Conservation (phyloP, 2,329 filamentous ascomycete species). For the Paecilomyces niveus region DNA sequence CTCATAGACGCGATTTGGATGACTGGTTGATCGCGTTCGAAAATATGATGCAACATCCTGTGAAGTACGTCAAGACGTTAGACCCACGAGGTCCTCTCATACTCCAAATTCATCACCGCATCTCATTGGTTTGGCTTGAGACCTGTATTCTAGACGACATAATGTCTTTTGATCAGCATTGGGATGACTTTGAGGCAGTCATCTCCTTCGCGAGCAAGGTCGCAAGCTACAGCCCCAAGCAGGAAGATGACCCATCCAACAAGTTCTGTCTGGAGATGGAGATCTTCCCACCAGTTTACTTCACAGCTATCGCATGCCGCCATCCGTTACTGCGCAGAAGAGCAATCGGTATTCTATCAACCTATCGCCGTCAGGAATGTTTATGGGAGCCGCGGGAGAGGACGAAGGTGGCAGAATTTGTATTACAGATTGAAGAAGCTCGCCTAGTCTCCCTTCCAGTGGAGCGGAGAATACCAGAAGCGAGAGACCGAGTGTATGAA, state of each 20-base stretch:
- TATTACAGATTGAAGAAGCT: neutral
- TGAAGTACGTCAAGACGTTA: neutral
- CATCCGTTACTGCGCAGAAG: slow-evolving; percentile 21
- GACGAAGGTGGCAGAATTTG: neutral
- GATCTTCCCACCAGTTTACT: slow-evolving; percentile 26
- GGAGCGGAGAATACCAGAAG: neutral
- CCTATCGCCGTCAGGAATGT: neutral
- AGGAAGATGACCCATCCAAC: neutral
- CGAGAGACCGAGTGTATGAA: neutral
- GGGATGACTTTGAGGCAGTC: slow-evolving; percentile 6
- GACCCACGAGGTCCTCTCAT: slow-evolving; percentile 10
- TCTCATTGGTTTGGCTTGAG: slow-evolving; percentile 5
- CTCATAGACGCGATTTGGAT: neutral
- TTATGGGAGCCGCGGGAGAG: neutral
- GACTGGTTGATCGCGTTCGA: slow-evolving; percentile 9
- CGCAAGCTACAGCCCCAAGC: neutral
- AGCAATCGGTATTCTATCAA: slow-evolving; percentile 13
- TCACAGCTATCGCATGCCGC: slow-evolving; percentile 24
- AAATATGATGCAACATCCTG: slow-evolving; percentile 1
- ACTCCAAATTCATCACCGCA: slow-evolving; percentile 10
- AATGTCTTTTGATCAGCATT: slow-evolving; percentile 6
- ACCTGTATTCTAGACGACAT: slow-evolving; percentile 4
- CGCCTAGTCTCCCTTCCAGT: neutral
- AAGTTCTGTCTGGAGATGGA: slow-evolving; percentile 20
- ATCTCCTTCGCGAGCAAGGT: slow-evolving; percentile 7